Percentiles rank a stretch among this genome's conserved stretches.
phyloP scores from a whole-genome alignment of 2,329 filamentous ascomycete genomes.

The Pseudogymnoascus sp. region DNA sequence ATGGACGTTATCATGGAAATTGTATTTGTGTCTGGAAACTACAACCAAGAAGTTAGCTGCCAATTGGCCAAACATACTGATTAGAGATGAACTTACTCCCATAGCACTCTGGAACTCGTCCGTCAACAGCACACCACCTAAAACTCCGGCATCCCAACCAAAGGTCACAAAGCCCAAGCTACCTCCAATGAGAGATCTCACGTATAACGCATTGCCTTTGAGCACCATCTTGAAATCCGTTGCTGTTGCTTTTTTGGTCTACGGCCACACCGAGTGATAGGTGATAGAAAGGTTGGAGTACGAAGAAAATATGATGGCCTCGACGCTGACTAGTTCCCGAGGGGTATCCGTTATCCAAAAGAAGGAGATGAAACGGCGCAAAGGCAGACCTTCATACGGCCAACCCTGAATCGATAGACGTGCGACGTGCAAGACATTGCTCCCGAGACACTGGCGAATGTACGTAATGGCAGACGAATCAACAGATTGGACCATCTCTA shows the following conservation, averaged over 20 bases:
- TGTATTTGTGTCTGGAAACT: slow-evolving; percentile 23
- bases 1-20: slow-evolving; percentile 27
- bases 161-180: slow-evolving; percentile 29
- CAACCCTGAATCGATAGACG: slow-evolving; percentile 15
- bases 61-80: not conserved
- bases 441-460: slow-evolving; percentile 6
- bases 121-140: slow-evolving; percentile 28
- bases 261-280: not conserved
- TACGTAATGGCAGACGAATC: slow-evolving; percentile 10
- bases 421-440: slow-evolving; percentile 17
- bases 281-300: not conserved
- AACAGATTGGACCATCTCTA: not conserved
- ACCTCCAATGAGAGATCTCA: not conserved
- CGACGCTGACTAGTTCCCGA: not conserved
- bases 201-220: slow-evolving; percentile 1
- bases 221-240: slow-evolving; percentile 3
- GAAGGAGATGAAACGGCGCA: not conserved
- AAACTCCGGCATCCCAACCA: slow-evolving; percentile 31
- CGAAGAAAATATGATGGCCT: not conserved
- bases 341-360: not conserved
- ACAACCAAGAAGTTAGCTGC: not conserved
- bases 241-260: not conserved
- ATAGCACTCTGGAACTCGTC: slow-evolving; percentile 27
- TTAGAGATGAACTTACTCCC: slow-evolving; percentile 19
- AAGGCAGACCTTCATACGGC: slow-evolving; percentile 13